These are phyloP conservation scores for Acacia melanoxylon DNA, from an alignment of 306 rosid genomes.

Conservation along the genomic window DNA sequence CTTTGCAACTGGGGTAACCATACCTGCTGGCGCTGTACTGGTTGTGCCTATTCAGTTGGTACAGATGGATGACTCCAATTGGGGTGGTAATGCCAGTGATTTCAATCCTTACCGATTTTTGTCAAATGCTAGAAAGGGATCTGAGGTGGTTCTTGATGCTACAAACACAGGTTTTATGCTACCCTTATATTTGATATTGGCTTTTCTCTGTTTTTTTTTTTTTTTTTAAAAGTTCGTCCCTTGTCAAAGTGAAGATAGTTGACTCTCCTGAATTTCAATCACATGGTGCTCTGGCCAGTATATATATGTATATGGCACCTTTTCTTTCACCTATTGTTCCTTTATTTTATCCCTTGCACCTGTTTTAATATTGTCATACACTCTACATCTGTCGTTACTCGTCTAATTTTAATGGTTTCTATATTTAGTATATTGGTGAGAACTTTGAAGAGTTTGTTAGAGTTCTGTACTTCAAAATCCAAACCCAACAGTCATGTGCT, in stretches of 20 bases:
- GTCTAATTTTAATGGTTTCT: not conserved
- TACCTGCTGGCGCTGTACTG: constrained; percentile 71
- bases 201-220: not conserved
- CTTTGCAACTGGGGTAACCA: constrained; percentile 58
- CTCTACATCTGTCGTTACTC: not conserved
- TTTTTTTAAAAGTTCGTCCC: not conserved
- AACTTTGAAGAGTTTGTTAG: not conserved
- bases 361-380: not conserved
- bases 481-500: not conserved
- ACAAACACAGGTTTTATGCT: constrained; percentile 38
- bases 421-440: not conserved
- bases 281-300: not conserved
- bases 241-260: not conserved
- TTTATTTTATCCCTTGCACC: not conserved
- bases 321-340: not conserved
- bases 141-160: constrained; percentile 35
- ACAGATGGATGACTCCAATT: constrained; percentile 65
- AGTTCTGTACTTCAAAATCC: not conserved
- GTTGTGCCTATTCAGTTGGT: constrained; percentile 73
- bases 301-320: not conserved
- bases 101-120: constrained; percentile 79
- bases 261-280: constrained; percentile 7
- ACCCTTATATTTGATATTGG: not conserved
- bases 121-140: constrained; percentile 40
- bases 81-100: constrained; percentile 71